Conservation (phyloP, 371 early-diverging fungal genomes). For the Rozella allomycis region DNA sequence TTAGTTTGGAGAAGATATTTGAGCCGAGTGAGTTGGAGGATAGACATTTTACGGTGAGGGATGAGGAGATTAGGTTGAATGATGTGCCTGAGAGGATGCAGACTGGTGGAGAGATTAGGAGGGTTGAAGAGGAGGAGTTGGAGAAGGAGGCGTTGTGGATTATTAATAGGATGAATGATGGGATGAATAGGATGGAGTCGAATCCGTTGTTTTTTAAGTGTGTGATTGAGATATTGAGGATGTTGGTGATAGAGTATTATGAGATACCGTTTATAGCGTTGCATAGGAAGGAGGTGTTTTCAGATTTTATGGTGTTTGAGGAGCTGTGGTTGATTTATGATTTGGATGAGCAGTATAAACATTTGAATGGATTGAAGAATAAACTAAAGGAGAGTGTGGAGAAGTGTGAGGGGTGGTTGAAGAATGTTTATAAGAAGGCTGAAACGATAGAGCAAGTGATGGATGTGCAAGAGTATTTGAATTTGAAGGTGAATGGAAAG, state of each 20-base stretch:
- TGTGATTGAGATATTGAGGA: too few species aligned
- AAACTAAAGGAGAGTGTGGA: slow-evolving; percentile 4
- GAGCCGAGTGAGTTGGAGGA: slow-evolving; percentile 74
- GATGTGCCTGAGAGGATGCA: slow-evolving; percentile 89
- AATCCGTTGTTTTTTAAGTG: too few species aligned
- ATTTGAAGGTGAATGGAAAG: too few species aligned
- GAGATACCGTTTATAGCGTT: slow-evolving; percentile 5
- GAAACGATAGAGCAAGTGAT: too few species aligned
- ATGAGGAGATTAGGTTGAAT: slow-evolving; percentile 59
- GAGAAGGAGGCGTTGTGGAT: slow-evolving; percentile 4
- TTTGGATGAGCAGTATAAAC: slow-evolving; percentile 23
- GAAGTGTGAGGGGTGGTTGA: background rate
- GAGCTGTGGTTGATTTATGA: slow-evolving; percentile 80
- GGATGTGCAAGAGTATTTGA: too few species aligned
- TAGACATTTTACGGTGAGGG: slow-evolving; percentile 71
- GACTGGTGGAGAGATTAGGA: slow-evolving; percentile 7
- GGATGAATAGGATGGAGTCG: too few species aligned
- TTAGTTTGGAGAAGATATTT: slow-evolving; percentile 51
- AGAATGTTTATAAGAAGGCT: background rate
- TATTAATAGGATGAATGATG: too few species aligned
- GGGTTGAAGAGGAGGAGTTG: slow-evolving; percentile 5
- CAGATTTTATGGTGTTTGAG: slow-evolving; percentile 31
- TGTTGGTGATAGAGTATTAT: too few species aligned
- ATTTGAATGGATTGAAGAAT: slow-evolving; percentile 8
- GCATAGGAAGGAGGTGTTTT: slow-evolving; percentile 1